Evolutionary conservation across 2,329 filamentous ascomycete genomes (phyloP), one percentile per base, ranked within the genome.

Genomic region (Penicillium sp.): DNA sequence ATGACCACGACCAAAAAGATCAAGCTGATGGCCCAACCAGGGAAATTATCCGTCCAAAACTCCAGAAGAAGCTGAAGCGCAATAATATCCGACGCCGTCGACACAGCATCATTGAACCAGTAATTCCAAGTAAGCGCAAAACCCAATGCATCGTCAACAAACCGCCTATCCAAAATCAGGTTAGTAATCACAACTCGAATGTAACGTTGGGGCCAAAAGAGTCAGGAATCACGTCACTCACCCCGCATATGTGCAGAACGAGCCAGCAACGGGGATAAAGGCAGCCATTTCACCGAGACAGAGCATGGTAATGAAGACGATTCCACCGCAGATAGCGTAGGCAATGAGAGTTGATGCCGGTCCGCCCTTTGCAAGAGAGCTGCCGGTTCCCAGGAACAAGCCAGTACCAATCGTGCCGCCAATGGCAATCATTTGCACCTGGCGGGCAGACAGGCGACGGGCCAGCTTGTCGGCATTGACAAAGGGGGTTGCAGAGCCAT

Each of bases 391-490:
- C 6, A 89, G 78, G 65, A 89, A 89, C 4, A 89, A 74, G 2
- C 86, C 86, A 0, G 86, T 88, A 14, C 73, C 76, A 49, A 80
- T 80, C 6, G 77, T 79, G 25, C 78, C 78, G 6, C 76, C 78
- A 58, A 81, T 79, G 46, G 87, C 87, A 62, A 89, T 87, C 85
- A 89, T 88, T 75, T 89, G 86, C 11, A 89, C 84, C 71, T 89
- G 87, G n/a, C 86, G 82, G 16, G 84, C 78, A 2, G 84, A 85
- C 13, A 88, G 78, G 45, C 83, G 81, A 5, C 86, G 83, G 22
- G 79, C 79, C 11, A 89, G 77, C 56, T 76, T 78, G 66, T 86
- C 83, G 2, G 79, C 76, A 26, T 73, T 71, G 46, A 76, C 63
- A 49, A 69, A 57, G 26, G 58, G 63, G 8, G 49, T 69, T 22